phyloP scores from a whole-genome alignment of 2,329 filamentous ascomycete species.

The Aspergillus hiratsukae region DNA sequence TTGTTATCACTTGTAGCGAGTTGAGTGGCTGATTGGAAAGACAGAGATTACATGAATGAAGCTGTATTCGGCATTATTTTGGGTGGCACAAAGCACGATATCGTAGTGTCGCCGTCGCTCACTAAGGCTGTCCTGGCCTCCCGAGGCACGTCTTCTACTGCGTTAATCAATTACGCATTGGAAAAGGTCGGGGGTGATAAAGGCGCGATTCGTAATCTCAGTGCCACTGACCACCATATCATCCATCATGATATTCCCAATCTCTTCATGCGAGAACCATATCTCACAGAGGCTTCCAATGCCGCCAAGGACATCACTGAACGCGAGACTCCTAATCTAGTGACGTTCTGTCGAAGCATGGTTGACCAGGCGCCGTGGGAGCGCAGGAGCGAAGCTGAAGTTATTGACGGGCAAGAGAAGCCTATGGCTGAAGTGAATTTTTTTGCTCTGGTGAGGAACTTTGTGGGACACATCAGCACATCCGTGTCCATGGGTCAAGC shows the following conservation, averaged over 20 bases:
- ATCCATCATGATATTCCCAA: conserved; percentile 35
- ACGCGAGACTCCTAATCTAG: conserved; percentile 49
- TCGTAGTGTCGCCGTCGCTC: conserved; percentile 48
- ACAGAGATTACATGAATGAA: conserved; percentile 35
- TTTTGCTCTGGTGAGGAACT: conserved; percentile 52
- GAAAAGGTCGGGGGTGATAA: conserved; percentile 43
- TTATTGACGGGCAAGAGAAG: conserved; percentile 35
- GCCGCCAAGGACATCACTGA: conserved; percentile 38
- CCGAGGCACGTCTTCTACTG: conserved; percentile 21
- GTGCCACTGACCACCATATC: conserved; percentile 29
- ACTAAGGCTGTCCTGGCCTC: conserved; percentile 38
- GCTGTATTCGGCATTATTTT: conserved; percentile 48
- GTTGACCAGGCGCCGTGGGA: conserved; percentile 64
- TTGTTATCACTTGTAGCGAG: not conserved
- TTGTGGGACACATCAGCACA: conserved; percentile 48
- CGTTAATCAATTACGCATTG: conserved; percentile 32
- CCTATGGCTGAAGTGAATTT: conserved; percentile 51
- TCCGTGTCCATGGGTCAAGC: conserved; percentile 51
- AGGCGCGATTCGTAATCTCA: conserved; percentile 32
- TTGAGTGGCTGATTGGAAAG: conserved; percentile 9
- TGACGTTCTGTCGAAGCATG: conserved; percentile 55
- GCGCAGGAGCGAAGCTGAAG: conserved; percentile 44
- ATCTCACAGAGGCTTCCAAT: conserved; percentile 40
- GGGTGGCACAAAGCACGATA: conserved; percentile 47
- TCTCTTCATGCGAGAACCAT: conserved; percentile 45